Percentiles rank a stretch among this genome's conserved stretches.
Conservation (phyloP, 208 protist species). For the Endotrypanum monterogeii region DNA sequence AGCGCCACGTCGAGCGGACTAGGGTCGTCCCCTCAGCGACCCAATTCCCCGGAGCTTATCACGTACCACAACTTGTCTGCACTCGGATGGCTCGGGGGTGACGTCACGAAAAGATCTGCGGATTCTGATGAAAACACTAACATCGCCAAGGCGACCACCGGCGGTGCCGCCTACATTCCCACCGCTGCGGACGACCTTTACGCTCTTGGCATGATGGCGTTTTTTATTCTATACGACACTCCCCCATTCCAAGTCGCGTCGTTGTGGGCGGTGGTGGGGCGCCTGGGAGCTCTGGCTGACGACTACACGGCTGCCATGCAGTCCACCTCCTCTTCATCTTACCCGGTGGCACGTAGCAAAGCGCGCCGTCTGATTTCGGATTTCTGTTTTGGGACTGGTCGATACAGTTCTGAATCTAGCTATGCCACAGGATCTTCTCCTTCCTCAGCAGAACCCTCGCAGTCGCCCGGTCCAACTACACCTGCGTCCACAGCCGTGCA, state of each 20-base stretch:
- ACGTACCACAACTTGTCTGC: slow-evolving; percentile 30
- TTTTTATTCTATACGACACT: slow-evolving; percentile 54
- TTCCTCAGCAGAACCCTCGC: not conserved
- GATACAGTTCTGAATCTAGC: not conserved
- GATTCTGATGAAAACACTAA: not conserved
- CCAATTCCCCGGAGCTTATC: slow-evolving; percentile 30
- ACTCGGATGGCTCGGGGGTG: slow-evolving; percentile 12
- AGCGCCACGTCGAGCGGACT: slow-evolving; percentile 15
- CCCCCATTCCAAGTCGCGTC: slow-evolving; percentile 55
- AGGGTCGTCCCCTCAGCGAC: slow-evolving; percentile 12
- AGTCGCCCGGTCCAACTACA: slow-evolving; percentile 9
- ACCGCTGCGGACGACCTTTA: slow-evolving; percentile 69
- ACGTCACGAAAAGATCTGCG: not conserved
- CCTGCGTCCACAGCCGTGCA: slow-evolving; percentile 14
- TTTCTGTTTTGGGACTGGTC: slow-evolving; percentile 31
- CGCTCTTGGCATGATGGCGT: slow-evolving; percentile 61
- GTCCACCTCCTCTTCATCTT: not conserved
- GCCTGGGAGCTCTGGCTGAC: slow-evolving; percentile 20
- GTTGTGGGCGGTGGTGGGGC: slow-evolving; percentile 42
- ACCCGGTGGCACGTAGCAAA: slow-evolving; percentile 7
- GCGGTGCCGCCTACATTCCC: slow-evolving; percentile 11
- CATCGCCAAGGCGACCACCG: not conserved
- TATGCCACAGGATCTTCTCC: not conserved
- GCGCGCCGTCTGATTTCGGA: slow-evolving; percentile 22
- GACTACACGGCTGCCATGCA: slow-evolving; percentile 26